Evolutionary conservation across 306 rosid species (phyloP).

Genomic region (Abrus pulchellus): DNA sequence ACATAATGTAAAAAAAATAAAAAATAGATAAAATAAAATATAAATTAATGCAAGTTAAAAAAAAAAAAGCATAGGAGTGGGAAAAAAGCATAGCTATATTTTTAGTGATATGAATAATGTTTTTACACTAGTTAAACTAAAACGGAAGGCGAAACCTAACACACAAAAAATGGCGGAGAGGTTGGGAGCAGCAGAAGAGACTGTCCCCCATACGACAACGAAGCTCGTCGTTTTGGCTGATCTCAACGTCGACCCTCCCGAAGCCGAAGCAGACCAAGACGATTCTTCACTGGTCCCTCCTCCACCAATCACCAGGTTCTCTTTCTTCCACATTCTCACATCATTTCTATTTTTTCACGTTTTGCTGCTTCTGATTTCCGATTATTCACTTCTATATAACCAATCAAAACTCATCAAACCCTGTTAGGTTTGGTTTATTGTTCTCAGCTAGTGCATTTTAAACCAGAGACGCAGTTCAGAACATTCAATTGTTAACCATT

Average conservation of each 20-base stretch:
- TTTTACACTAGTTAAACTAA: no score
- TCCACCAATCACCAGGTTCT: slow-evolving; percentile 58
- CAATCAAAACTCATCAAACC: slow-evolving; percentile 1
- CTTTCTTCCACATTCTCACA: background rate
- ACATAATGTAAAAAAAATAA: no score
- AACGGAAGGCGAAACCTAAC: slow-evolving; percentile 27
- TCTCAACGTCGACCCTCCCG: slow-evolving; percentile 88
- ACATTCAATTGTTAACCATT: no score
- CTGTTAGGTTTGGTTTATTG: background rate
- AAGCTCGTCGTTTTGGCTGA: slow-evolving; percentile 77
- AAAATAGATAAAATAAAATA: no score
- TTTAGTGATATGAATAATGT: no score
- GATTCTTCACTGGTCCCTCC: slow-evolving; percentile 58
- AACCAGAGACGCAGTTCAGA: background rate
- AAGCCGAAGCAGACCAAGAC: slow-evolving; percentile 65
- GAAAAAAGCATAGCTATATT: background rate
- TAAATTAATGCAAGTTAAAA: no score
- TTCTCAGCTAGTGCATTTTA: background rate
- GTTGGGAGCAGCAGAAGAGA: slow-evolving; percentile 45
- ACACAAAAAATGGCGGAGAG: slow-evolving; percentile 56
- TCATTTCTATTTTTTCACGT: background rate
- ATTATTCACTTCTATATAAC: background rate
- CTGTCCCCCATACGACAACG: slow-evolving; percentile 51
- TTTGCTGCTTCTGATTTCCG: background rate
- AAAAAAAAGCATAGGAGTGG: background rate